These are phyloP conservation scores for Gentiana macrophylla DNA, from an alignment of 257 asterid species.

Conservation along the genomic window DNA sequence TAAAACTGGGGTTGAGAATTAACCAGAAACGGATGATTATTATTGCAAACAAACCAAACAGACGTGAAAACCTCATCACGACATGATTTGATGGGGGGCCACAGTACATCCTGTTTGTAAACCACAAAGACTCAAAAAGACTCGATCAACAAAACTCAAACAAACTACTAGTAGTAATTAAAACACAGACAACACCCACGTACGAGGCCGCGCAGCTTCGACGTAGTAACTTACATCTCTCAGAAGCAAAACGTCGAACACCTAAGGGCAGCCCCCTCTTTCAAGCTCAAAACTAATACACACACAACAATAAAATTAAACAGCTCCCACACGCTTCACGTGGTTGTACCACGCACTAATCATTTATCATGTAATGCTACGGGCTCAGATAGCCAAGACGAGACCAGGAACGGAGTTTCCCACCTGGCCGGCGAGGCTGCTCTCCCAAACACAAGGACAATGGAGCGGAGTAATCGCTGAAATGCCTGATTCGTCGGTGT, in stretches of 20 bases:
- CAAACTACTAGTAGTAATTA: not conserved
- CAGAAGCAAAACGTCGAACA: slow-evolving; percentile 24
- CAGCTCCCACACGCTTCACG: slow-evolving; percentile 2
- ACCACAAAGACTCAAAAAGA: not conserved
- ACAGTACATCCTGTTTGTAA: not conserved
- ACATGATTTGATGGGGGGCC: not conserved
- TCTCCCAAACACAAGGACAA: slow-evolving; percentile 83
- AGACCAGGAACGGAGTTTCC: slow-evolving; percentile 90
- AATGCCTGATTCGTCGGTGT: slow-evolving; percentile 27
- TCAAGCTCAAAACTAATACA: slow-evolving; percentile 23
- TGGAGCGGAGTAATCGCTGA: slow-evolving; percentile 23
- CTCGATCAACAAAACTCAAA: not conserved
- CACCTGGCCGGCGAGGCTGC: slow-evolving; percentile 64
- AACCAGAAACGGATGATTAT: not conserved
- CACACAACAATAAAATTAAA: not conserved
- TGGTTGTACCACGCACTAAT: slow-evolving; percentile 3
- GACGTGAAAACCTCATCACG: not conserved
- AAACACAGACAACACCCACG: slow-evolving; percentile 1
- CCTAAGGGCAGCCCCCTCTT: not conserved
- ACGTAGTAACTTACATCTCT: slow-evolving; percentile 16
- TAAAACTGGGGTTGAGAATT: too few species aligned
- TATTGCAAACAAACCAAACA: slow-evolving; percentile 9
- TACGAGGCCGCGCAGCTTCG: slow-evolving; percentile 9
- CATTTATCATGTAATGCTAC: not conserved
- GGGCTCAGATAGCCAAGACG: slow-evolving; percentile 47